phyloP scores from a whole-genome alignment of 192 early-diverging fungal genomes.

The Phlyctochytrium bullatum region DNA sequence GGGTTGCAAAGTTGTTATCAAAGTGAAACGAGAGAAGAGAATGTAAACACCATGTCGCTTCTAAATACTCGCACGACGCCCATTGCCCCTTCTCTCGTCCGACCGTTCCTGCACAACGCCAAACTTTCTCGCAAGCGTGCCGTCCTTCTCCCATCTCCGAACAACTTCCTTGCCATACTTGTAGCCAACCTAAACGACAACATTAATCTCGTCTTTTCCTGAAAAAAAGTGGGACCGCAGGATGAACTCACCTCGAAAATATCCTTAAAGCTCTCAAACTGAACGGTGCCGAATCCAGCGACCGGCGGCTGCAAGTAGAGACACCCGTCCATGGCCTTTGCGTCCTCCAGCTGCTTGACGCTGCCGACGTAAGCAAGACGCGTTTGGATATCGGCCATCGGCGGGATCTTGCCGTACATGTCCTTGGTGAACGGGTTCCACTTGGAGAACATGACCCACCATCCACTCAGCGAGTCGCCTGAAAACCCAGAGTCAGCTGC shows the following conservation, averaged over 20 bases:
- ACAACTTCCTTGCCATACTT: conserved; percentile 77
- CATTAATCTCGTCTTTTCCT: too few relatives aligned
- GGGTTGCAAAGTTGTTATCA: too few relatives aligned
- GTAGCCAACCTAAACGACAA: conserved; percentile 68
- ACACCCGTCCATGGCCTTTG: conserved; percentile 71
- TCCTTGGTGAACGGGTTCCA: conserved; percentile 67
- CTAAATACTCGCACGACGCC: conserved; percentile 18
- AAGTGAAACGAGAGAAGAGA: too few relatives aligned
- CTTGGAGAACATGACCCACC: conserved; percentile 80
- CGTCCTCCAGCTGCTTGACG: conserved; percentile 85
- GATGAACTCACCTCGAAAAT: conserved; percentile 63
- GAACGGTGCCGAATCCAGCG: conserved; percentile 77
- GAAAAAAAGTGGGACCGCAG: too few relatives aligned
- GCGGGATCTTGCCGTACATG: conserved; percentile 72
- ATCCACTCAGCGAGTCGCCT: conserved; percentile 92
- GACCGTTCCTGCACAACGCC: conserved; percentile 27
- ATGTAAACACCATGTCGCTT: too few relatives aligned
- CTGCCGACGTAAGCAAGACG: conserved; percentile 86
- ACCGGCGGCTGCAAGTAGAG: conserved; percentile 89
- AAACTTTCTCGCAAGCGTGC: conserved; percentile 57
- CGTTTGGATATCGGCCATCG: conserved; percentile 90
- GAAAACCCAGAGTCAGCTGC: too few relatives aligned
- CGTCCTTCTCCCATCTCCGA: conserved; percentile 75
- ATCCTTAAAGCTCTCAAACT: conserved; percentile 90
- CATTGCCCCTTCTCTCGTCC: background rate